phyloP scores from a whole-genome alignment of 2,329 filamentous ascomycete genomes.

The Paecilomyces variotii region DNA sequence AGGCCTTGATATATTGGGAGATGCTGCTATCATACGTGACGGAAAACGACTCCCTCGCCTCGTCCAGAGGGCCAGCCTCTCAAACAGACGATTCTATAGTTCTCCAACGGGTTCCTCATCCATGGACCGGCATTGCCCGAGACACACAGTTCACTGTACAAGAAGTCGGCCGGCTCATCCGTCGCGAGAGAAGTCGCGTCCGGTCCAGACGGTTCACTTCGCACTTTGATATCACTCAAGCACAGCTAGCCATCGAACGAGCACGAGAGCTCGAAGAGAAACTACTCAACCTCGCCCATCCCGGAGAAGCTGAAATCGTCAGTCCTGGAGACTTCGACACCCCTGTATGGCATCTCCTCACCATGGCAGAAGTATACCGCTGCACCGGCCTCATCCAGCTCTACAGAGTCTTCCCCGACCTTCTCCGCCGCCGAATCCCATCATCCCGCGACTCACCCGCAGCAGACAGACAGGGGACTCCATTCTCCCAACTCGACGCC shows the following conservation, averaged over 20 bases:
- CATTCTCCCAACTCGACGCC: background rate
- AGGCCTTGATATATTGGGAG: conserved; percentile 52
- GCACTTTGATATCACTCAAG: conserved; percentile 23
- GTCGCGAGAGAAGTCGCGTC: conserved; percentile 28
- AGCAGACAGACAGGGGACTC: background rate
- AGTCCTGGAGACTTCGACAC: conserved; percentile 47
- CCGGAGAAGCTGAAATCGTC: conserved; percentile 39
- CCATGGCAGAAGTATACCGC: conserved; percentile 47
- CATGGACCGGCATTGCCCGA: conserved; percentile 32
- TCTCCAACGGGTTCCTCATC: conserved; percentile 29
- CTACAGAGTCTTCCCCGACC: conserved; percentile 47
- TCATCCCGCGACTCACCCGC: background rate
- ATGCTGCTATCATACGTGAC: conserved; percentile 50
- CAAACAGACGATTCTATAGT: conserved; percentile 19
- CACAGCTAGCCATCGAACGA: conserved; percentile 27
- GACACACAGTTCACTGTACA: conserved; percentile 29
- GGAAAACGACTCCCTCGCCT: conserved; percentile 30
- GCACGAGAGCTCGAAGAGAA: conserved; percentile 39
- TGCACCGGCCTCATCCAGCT: conserved; percentile 47
- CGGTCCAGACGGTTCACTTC: conserved; percentile 29
- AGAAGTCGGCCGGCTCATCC: conserved; percentile 39
- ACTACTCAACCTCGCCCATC: conserved; percentile 40
- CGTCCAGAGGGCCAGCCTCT: conserved; percentile 13
- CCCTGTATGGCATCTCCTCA: conserved; percentile 45
- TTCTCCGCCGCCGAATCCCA: conserved; percentile 38